These are phyloP conservation scores for Closterium sp. DNA, from an alignment of 139 green algal genomes.

Conservation along the genomic window DNA sequence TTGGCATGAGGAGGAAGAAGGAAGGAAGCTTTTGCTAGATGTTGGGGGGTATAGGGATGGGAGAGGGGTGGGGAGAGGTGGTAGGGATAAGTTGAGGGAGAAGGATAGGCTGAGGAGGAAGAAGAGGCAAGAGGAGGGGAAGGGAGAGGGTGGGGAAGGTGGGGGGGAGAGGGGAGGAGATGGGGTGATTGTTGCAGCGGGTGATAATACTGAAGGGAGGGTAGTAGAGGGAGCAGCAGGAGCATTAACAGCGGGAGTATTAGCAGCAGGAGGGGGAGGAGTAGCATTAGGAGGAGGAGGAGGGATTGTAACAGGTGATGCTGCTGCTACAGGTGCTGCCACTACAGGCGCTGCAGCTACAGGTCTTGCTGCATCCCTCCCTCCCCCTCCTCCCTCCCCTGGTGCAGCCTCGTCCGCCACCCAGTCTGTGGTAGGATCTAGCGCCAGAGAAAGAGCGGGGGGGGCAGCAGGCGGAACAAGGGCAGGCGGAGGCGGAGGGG, in stretches of 20 bases:
- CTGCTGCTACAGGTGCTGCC: not conserved
- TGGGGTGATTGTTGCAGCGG: not conserved
- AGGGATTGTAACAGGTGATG: not conserved
- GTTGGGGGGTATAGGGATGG: not conserved
- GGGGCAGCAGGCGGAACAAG: not conserved
- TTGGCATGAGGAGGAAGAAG: not conserved
- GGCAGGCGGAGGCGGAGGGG: not conserved
- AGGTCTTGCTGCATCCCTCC: not conserved
- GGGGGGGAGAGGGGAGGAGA: not conserved
- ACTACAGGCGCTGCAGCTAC: too few relatives aligned
- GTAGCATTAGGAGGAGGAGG: not conserved
- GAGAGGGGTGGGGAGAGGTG: not conserved
- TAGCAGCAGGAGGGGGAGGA: not conserved
- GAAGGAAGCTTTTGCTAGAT: not conserved
- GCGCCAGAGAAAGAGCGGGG: not conserved
- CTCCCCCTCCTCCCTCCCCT: not conserved
- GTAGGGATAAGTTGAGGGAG: not conserved
- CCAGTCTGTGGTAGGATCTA: not conserved
- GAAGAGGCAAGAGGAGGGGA: not conserved
- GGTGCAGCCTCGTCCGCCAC: not conserved
- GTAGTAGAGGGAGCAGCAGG: not conserved
- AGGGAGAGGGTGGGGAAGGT: not conserved
- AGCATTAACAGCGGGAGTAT: not conserved
- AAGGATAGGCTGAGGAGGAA: not conserved
- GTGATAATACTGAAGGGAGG: not conserved